These are phyloP conservation scores for Platanthera guangdongensis DNA, from an alignment of 106 monocot species.

Conservation along the genomic window DNA sequence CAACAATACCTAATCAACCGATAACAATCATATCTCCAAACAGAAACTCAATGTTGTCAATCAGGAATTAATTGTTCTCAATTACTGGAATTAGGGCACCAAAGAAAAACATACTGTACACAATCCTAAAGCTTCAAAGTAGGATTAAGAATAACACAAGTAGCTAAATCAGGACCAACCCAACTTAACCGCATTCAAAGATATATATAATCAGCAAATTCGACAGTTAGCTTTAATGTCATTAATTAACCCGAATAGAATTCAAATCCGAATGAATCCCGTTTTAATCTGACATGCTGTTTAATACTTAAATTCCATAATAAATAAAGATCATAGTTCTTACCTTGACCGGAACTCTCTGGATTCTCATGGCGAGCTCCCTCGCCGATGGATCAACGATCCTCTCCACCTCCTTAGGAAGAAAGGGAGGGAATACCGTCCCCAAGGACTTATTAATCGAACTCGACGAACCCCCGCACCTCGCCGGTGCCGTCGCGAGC, in stretches of 20 bases:
- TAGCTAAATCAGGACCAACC: background rate
- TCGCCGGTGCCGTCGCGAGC: constrained; percentile 12
- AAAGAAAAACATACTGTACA: too few relatives aligned
- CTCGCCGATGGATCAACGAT: constrained; percentile 48
- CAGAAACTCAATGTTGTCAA: background rate
- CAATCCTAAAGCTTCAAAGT: too few relatives aligned
- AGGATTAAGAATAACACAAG: background rate
- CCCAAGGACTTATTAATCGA: constrained; percentile 24
- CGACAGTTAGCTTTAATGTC: background rate
- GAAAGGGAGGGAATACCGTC: constrained; percentile 63
- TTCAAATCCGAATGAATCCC: background rate
- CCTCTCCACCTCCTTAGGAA: constrained; percentile 69
- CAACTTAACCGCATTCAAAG: background rate
- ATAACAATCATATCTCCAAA: background rate
- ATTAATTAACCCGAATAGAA: background rate
- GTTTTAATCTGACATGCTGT: background rate
- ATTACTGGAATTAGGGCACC: background rate
- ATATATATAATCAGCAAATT: background rate
- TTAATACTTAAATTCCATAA: background rate
- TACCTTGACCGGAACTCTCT: constrained; percentile 70
- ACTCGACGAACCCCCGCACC: background rate
- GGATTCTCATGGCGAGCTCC: constrained; percentile 66
- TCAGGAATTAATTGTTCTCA: background rate
- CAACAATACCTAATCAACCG: background rate
- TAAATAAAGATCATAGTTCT: background rate